Conservation (phyloP, 192 early-diverging fungal species). For the Mortierella hygrophila region DNA sequence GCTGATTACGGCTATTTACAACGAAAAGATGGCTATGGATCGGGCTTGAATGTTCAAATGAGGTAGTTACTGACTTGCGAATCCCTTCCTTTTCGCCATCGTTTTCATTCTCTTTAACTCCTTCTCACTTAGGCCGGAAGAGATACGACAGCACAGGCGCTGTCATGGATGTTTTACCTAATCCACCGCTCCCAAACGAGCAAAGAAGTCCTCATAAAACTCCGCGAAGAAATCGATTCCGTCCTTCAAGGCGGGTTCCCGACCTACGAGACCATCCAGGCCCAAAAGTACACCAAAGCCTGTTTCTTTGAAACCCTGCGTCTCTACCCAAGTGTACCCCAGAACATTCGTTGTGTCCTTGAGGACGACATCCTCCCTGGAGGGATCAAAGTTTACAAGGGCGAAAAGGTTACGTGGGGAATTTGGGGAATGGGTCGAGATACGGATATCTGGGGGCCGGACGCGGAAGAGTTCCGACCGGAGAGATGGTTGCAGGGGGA, state of each 20-base stretch:
- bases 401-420: slow-evolving; percentile 60
- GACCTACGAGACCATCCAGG: slow-evolving; percentile 37
- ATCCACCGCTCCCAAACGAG: slow-evolving; percentile 52
- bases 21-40: not conserved
- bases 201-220: slow-evolving; percentile 35
- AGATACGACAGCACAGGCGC: slow-evolving; percentile 70
- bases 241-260: slow-evolving; percentile 25
- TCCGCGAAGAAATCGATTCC: slow-evolving; percentile 48
- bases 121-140: slow-evolving; percentile 54
- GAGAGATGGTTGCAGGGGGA: slow-evolving; percentile 70
- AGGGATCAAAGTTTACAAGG: slow-evolving; percentile 67
- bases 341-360: slow-evolving; percentile 63
- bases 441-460: slow-evolving; percentile 70
- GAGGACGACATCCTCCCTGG: slow-evolving; percentile 73
- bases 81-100: not conserved
- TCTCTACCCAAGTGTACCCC: slow-evolving; percentile 77
- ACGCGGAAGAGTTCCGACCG: slow-evolving; percentile 72
- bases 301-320: slow-evolving; percentile 74
- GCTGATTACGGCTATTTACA: not conserved
- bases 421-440: slow-evolving; percentile 68
- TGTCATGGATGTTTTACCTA: slow-evolving; percentile 68
- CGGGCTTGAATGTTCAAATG: not conserved
- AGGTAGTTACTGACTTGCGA: not conserved
- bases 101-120: not conserved
- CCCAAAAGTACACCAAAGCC: slow-evolving; percentile 41